phyloP scores from a whole-genome alignment of 2,329 filamentous ascomycete species.

The Raffaelea ambrosiae region DNA sequence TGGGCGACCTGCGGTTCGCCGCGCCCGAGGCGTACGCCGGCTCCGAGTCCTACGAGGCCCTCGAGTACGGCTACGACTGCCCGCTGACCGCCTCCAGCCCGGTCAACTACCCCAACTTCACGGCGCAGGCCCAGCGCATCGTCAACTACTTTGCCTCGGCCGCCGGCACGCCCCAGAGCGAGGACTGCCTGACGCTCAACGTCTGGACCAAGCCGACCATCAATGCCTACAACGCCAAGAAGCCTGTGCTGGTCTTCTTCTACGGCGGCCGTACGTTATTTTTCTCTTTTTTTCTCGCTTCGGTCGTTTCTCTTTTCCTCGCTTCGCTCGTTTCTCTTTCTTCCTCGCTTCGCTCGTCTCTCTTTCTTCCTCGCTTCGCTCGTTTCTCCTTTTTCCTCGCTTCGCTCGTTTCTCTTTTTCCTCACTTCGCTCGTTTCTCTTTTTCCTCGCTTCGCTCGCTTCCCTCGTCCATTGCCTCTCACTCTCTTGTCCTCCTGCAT shows the following conservation, averaged over 20 bases:
- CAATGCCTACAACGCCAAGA: slow-evolving; percentile 15
- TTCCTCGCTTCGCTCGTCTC: too few relatives aligned
- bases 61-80: slow-evolving; percentile 20
- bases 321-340: too few relatives aligned
- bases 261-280: slow-evolving; percentile 22
- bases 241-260: slow-evolving; percentile 28
- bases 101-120: slow-evolving; percentile 19
- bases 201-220: slow-evolving; percentile 24
- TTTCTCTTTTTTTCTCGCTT: too few relatives aligned
- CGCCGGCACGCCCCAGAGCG: slow-evolving; percentile 18
- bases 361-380: too few relatives aligned
- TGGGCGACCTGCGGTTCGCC: slow-evolving; percentile 17
- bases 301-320: too few relatives aligned
- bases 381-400: too few relatives aligned
- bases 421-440: too few relatives aligned
- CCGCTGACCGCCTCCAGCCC: slow-evolving; percentile 13
- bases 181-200: slow-evolving; percentile 31
- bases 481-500: too few relatives aligned
- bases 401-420: too few relatives aligned
- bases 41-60: slow-evolving; percentile 13
- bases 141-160: slow-evolving; percentile 15
- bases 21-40: slow-evolving; percentile 17
- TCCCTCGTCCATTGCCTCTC: not conserved
- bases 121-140: slow-evolving; percentile 20
- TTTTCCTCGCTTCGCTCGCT: too few relatives aligned